phyloP scores from a whole-genome alignment of 1,284 basidiomycete genomes.

The Trametes polyzona region DNA sequence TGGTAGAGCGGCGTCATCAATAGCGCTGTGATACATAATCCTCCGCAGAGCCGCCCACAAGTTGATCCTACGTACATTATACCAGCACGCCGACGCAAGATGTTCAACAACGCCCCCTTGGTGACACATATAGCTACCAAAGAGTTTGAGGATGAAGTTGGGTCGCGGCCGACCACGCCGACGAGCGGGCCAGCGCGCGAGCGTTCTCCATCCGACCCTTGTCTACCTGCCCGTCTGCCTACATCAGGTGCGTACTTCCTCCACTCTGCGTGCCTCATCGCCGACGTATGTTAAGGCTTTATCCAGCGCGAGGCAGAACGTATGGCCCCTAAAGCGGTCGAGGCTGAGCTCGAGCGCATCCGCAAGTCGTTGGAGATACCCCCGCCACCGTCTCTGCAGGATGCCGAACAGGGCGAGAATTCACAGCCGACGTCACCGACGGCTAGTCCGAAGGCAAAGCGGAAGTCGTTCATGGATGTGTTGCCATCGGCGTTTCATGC shows the following conservation, averaged over 20 bases:
- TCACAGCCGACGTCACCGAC: conserved; percentile 8
- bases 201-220: conserved; percentile 53
- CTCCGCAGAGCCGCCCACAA: neutral
- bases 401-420: conserved; percentile 20
- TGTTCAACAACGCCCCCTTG: conserved; percentile 62
- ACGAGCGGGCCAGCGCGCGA: conserved; percentile 34
- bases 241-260: conserved; percentile 51
- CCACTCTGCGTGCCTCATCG: neutral
- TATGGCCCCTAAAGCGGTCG: conserved; percentile 56
- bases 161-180: conserved; percentile 1
- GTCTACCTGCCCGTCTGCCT: conserved; percentile 70
- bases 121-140: conserved; percentile 43
- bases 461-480: conserved; percentile 27
- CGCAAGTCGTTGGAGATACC: conserved; percentile 27
- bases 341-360: conserved; percentile 43
- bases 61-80: neutral
- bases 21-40: neutral
- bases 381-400: conserved; percentile 27
- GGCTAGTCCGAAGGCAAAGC: conserved; percentile 18
- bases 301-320: conserved; percentile 67
- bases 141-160: conserved; percentile 31
- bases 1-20: neutral
- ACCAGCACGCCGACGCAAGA: conserved; percentile 13
- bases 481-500: conserved; percentile 32
- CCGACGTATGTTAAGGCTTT: conserved; percentile 52